Base-by-base conservation (phyloP, 768 basidiomycete genomes). In the Hericium rajendrae region DNA sequence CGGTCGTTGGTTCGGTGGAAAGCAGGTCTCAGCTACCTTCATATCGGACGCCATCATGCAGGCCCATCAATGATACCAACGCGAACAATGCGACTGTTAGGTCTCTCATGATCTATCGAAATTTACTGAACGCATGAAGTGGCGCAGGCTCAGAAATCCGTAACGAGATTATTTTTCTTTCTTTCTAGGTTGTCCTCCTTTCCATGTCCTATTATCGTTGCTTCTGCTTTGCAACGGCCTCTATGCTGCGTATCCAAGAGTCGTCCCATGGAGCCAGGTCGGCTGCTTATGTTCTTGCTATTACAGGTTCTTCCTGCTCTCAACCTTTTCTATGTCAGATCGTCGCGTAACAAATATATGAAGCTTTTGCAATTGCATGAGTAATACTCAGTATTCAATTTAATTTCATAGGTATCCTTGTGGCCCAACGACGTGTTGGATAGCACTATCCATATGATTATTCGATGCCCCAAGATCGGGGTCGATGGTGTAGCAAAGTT, bases 1-100 rank as follows among this genome's bases (percentile, higher is more conserved):
- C 64, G 92, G 94, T 54, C 88, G 97, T 59, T 98, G 92, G 90
- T 99, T 99, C 67, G 93, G 92, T 59, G 94, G 94, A 59, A 86
- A 86, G 72, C 86, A 89, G 72, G 82, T 97, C 58, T 82, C 86
- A 49, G 94, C 92, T 62, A 69, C 80, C 56, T 94, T 91, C 75
- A 94, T 95, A 66, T 88, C 91, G 57, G 93, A 95, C 67, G 90
- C 91, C 54, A 88, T 97, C 65, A 90, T 93, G 88, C 88, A 87
- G 74, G 91, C 91, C 60, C 91, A 93, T 68, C 85, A 86, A 74
- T 90, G 78, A 74, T 56, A 48, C 24, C 6, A 24, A 28, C 39
- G 51, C 46, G 37, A 51, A 46, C 32, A 41, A 22, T 46, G 46
- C 28, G 55, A 53, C 41, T 50, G 60, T 38, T 59, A 61, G 62